These are phyloP conservation scores for Sequoiadendron giganteum DNA, from an alignment of 75 land plant genomes.

Conservation along the genomic window DNA sequence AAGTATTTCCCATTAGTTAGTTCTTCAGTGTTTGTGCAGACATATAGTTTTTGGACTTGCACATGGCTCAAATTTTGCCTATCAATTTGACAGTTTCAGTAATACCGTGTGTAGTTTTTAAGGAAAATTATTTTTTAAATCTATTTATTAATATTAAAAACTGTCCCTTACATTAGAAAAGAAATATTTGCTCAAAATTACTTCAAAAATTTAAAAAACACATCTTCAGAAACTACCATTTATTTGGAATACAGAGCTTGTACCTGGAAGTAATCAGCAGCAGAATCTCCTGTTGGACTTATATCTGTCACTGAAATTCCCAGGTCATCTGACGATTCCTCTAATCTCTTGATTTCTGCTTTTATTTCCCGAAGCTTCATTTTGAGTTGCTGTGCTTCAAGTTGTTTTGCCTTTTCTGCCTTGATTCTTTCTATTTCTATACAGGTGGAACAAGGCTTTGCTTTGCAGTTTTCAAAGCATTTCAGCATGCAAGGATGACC, in stretches of 20 bases:
- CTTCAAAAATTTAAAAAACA: not conserved
- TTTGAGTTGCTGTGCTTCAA: not conserved
- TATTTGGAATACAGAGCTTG: not conserved
- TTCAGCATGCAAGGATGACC: not conserved
- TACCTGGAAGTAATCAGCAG: conserved; percentile 10
- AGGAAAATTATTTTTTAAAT: not conserved
- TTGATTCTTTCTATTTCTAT: not conserved
- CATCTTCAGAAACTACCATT: not conserved
- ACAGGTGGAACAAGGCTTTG: not conserved
- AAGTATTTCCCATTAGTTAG: not conserved
- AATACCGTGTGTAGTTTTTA: not conserved
- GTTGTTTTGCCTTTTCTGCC: too few relatives aligned
- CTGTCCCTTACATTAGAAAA: not conserved
- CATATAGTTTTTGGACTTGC: not conserved
- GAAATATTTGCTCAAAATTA: not conserved
- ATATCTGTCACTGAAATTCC: not conserved
- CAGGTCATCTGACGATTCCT: not conserved
- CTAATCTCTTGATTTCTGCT: not conserved
- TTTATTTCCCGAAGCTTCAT: not conserved
- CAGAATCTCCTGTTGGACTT: conserved; percentile 3
- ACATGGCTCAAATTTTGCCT: not conserved
- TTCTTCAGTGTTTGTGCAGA: not conserved
- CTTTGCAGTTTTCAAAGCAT: not conserved
- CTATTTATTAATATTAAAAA: not conserved
- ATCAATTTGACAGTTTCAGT: not conserved